These are phyloP conservation scores for Ophiostoma novo-ulmi DNA, from an alignment of 2,329 filamentous ascomycete genomes.

Conservation along the genomic window DNA sequence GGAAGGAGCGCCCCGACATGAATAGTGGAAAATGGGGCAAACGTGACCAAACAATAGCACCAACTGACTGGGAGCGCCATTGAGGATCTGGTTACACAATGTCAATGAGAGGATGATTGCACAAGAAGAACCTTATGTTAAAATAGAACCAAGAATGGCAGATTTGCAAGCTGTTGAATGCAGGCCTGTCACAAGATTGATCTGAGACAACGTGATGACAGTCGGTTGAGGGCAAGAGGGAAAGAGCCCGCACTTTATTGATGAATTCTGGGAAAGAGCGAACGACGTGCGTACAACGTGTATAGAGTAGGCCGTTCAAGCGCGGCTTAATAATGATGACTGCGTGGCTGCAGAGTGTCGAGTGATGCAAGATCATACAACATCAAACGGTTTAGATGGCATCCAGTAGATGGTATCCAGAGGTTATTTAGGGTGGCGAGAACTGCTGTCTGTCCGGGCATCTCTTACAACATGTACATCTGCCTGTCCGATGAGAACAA, in stretches of 20 bases:
- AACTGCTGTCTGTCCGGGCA: too few relatives aligned
- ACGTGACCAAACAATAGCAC: constrained; percentile 15
- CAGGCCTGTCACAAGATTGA: not conserved
- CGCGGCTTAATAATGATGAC: not conserved
- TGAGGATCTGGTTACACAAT: not conserved
- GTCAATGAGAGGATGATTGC: not conserved
- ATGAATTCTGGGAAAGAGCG: not conserved
- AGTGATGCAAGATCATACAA: too few relatives aligned
- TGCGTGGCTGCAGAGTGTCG: too few relatives aligned
- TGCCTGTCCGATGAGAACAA: too few relatives aligned
- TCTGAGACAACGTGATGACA: not conserved
- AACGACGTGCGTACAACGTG: not conserved
- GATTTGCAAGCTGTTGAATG: not conserved
- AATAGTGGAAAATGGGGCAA: not conserved
- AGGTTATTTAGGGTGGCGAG: too few relatives aligned
- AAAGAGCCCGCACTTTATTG: not conserved
- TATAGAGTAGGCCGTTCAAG: not conserved
- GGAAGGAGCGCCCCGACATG: constrained; percentile 16
- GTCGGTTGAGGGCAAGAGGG: not conserved
- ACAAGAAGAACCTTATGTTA: not conserved
- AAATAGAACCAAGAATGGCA: not conserved
- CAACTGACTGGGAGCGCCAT: not conserved
- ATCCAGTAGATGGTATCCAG: too few relatives aligned
- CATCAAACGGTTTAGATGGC: too few relatives aligned
- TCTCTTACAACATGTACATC: too few relatives aligned